Percentiles rank a stretch among this genome's conserved stretches.
These are phyloP conservation scores for Stromatinia cepivora DNA, from an alignment of 2,329 filamentous ascomycete genomes.

Conservation along the genomic window DNA sequence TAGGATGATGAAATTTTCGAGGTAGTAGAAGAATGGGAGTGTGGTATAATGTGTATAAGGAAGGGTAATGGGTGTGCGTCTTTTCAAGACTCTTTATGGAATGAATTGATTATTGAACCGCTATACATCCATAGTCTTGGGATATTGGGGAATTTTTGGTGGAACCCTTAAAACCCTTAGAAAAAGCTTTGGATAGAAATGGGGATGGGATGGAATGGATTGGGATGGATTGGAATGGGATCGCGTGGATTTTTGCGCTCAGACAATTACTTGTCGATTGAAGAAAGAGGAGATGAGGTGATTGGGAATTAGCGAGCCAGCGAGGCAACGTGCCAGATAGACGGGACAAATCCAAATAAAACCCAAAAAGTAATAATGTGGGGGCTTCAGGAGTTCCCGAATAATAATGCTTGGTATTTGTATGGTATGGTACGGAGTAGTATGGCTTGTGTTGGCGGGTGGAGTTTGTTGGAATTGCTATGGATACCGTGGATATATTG, in stretches of 20 bases:
- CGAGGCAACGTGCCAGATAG: constrained; percentile 21
- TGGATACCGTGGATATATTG: constrained; percentile 6
- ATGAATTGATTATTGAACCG: background rate
- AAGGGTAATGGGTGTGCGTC: background rate
- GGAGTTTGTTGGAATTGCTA: background rate
- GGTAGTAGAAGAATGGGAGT: background rate
- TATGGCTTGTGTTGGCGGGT: background rate
- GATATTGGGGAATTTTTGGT: background rate
- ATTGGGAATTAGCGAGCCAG: constrained; percentile 22
- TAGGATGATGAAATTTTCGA: background rate
- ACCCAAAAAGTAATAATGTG: constrained; percentile 12
- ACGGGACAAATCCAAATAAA: constrained; percentile 10
- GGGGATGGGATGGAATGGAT: background rate
- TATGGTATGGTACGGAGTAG: background rate
- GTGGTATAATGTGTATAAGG: background rate
- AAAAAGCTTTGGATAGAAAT: background rate
- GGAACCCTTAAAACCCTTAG: background rate
- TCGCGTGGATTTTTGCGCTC: background rate
- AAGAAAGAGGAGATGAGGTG: constrained; percentile 7
- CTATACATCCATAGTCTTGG: background rate
- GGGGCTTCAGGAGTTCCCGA: constrained; percentile 9
- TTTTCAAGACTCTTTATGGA: background rate
- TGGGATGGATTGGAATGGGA: background rate
- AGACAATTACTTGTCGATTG: background rate
- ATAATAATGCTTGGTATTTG: background rate